Conservation (phyloP, 495 filamentous ascomycete genomes). For the Talaromyces nanjingensis region DNA sequence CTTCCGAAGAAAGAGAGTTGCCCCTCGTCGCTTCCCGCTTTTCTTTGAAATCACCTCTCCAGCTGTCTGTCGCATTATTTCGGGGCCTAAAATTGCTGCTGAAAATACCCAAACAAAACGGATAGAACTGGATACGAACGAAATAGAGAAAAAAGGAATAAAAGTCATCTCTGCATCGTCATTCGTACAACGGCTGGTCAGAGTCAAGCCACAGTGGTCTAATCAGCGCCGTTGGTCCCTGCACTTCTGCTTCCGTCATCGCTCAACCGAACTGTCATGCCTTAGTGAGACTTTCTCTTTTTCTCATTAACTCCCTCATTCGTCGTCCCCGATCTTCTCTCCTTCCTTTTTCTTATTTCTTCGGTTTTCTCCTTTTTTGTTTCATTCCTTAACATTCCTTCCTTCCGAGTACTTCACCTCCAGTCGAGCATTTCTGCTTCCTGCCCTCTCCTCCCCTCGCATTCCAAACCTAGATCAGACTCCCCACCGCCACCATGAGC, state of each 20-base stretch:
- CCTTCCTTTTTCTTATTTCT: slow-evolving; percentile 5
- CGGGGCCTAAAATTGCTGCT: not conserved
- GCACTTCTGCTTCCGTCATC: slow-evolving; percentile 4
- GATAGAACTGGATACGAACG: not conserved
- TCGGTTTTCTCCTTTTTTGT: not conserved
- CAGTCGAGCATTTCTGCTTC: slow-evolving; percentile 7
- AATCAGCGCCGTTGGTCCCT: not conserved
- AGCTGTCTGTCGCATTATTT: not conserved
- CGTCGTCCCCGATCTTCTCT: not conserved
- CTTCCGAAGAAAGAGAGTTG: not conserved
- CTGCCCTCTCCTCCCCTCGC: too few relatives aligned
- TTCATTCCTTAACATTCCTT: not conserved
- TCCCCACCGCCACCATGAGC: slow-evolving; percentile 47
- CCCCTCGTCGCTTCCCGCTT: not conserved
- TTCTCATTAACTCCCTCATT: not conserved
- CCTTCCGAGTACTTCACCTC: not conserved
- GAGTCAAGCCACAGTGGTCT: slow-evolving; percentile 5
- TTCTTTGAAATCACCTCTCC: not conserved
- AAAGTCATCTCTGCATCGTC: not conserved
- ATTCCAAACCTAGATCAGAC: not conserved
- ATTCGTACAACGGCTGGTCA: not conserved
- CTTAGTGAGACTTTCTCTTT: not conserved
- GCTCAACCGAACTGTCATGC: not conserved
- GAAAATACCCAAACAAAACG: not conserved
- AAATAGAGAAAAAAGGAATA: not conserved